Conservation (phyloP, 2,329 filamentous ascomycete genomes). For the Decorospora gaudefroyi region DNA sequence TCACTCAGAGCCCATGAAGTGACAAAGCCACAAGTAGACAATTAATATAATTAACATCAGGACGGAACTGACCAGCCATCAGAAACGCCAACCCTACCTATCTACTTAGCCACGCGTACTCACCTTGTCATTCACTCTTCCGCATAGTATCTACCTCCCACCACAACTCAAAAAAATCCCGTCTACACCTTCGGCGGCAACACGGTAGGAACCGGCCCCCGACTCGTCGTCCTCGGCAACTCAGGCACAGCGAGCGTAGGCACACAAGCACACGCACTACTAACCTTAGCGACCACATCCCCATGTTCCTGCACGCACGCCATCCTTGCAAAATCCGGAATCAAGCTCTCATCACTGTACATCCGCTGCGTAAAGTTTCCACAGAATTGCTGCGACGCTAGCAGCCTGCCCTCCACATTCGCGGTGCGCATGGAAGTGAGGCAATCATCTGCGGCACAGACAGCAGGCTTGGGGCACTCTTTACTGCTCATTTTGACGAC, state of each 20-base stretch:
- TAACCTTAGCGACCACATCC: slow-evolving; percentile 28
- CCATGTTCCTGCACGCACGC: slow-evolving; percentile 20
- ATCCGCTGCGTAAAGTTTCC: slow-evolving; percentile 22
- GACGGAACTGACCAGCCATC: too few species aligned
- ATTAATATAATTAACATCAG: too few species aligned
- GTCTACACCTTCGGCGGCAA: slow-evolving; percentile 25
- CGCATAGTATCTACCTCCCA: too few species aligned
- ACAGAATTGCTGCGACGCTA: slow-evolving; percentile 26
- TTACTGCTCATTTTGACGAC: slow-evolving; percentile 39
- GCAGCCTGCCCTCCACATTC: slow-evolving; percentile 25
- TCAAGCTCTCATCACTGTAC: slow-evolving; percentile 17
- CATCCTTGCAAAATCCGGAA: slow-evolving; percentile 26
- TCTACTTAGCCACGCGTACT: too few species aligned
- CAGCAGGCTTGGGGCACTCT: slow-evolving; percentile 26
- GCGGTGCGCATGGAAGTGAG: slow-evolving; percentile 26
- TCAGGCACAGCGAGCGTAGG: slow-evolving; percentile 30
- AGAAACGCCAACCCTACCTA: too few species aligned
- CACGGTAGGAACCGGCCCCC: slow-evolving; percentile 32
- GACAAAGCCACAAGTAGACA: too few species aligned
- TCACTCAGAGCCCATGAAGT: too few species aligned
- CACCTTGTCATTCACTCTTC: too few species aligned
- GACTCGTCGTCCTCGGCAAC: slow-evolving; percentile 30
- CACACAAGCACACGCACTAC: slow-evolving; percentile 33
- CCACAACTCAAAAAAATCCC: too few species aligned
- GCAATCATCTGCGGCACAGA: slow-evolving; percentile 27